Evolutionary conservation across 2,329 filamentous ascomycete genomes (phyloP).

Genomic region (Fusarium torulosum): DNA sequence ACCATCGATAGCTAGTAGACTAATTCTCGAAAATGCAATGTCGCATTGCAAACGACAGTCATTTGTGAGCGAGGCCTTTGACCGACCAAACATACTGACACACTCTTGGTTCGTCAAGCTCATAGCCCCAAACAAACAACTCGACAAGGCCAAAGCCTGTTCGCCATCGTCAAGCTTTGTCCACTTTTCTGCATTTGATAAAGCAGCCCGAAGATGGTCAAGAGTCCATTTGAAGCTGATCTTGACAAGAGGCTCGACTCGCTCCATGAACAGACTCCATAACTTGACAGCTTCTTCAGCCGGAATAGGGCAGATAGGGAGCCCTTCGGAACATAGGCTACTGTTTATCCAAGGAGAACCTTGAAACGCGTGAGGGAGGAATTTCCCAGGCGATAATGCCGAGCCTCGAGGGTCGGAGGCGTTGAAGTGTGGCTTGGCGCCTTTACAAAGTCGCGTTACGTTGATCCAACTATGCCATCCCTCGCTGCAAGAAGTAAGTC

Average conservation of each 20-base stretch:
- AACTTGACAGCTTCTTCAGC: neutral
- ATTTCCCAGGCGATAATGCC: slow-evolving; percentile 11
- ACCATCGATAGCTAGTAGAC: slow-evolving; percentile 4
- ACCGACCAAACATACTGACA: neutral
- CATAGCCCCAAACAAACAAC: slow-evolving; percentile 7
- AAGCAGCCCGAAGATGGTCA: neutral
- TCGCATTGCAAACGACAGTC: slow-evolving; percentile 22
- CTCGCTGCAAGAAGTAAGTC: neutral
- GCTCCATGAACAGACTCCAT: slow-evolving; percentile 20
- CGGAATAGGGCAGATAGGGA: neutral
- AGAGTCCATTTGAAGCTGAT: slow-evolving; percentile 32
- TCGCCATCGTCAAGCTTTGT: neutral
- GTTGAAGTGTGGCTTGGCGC: neutral
- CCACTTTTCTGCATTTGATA: slow-evolving; percentile 13
- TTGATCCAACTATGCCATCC: slow-evolving; percentile 28
- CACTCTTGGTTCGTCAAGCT: slow-evolving; percentile 13
- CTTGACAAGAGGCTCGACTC: slow-evolving; percentile 24
- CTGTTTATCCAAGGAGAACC: slow-evolving; percentile 20
- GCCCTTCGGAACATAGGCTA: neutral
- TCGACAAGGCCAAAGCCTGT: slow-evolving; percentile 3
- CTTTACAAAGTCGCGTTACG: slow-evolving; percentile 9
- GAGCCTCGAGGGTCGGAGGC: slow-evolving; percentile 10
- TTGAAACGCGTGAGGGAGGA: slow-evolving; percentile 19
- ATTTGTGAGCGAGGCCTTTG: neutral
- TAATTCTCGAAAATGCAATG: slow-evolving; percentile 15